phyloP scores from a whole-genome alignment of 1,284 basidiomycete species.

The Trametes pubescens region DNA sequence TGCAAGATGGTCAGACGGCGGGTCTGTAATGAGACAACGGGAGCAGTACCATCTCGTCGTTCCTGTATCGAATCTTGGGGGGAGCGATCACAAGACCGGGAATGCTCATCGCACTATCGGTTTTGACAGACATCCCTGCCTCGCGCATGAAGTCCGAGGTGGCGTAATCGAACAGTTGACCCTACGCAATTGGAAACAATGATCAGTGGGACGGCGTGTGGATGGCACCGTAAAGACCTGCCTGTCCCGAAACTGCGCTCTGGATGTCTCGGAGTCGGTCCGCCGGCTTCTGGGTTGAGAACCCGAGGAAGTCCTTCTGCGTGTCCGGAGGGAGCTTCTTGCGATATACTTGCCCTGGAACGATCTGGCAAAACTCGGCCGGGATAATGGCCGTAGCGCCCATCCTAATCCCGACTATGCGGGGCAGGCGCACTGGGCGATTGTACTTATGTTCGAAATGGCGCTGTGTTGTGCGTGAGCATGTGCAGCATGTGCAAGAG shows the following conservation, averaged over 20 bases:
- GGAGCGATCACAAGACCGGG: constrained; percentile 40
- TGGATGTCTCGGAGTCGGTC: constrained; percentile 47
- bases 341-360: constrained; percentile 57
- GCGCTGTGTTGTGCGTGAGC: neutral
- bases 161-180: constrained; percentile 42
- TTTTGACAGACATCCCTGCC: constrained; percentile 42
- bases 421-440: constrained; percentile 43
- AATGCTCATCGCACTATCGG: constrained; percentile 36
- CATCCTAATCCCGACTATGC: constrained; percentile 49
- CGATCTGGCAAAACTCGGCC: constrained; percentile 55
- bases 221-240: constrained; percentile 21
- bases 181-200: neutral
- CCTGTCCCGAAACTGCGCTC: constrained; percentile 42
- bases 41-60: constrained; percentile 24
- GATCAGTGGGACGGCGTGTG: too few relatives aligned
- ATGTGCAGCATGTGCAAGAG: too few relatives aligned
- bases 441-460: constrained; percentile 42
- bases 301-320: constrained; percentile 50
- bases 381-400: constrained; percentile 51
- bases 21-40: neutral
- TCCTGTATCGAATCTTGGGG: constrained; percentile 41
- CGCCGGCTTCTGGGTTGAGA: constrained; percentile 51
- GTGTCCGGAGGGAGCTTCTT: constrained; percentile 51
- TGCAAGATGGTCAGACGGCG: neutral
- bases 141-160: constrained; percentile 45